These are phyloP conservation scores for Saturnispora galanensis DNA, from an alignment of 805 yeast species.

Conservation along the genomic window DNA sequence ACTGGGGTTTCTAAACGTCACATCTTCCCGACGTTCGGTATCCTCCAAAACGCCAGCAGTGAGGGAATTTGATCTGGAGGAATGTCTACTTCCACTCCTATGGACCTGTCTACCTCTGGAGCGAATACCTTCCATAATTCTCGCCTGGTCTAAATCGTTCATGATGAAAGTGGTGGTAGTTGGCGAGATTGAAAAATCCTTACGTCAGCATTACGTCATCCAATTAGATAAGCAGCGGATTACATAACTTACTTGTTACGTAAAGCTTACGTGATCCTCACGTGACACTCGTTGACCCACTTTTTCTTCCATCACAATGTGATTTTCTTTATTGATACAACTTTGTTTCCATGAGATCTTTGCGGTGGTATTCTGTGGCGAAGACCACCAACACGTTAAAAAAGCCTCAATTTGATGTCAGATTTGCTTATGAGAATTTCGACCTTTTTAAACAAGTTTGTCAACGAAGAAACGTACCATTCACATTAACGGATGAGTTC, in stretches of 20 bases:
- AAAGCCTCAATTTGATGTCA: conserved; percentile 29
- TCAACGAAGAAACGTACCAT: conserved; percentile 25
- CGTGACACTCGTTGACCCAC: too few relatives aligned
- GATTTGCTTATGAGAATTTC: conserved; percentile 22
- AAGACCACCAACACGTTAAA: conserved; percentile 24
- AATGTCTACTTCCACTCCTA: neutral
- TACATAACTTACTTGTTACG: too few relatives aligned
- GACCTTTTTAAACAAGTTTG: conserved; percentile 24
- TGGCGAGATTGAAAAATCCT: too few relatives aligned
- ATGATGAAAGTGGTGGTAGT: neutral
- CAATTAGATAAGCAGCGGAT: too few relatives aligned
- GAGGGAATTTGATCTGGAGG: conserved; percentile 9
- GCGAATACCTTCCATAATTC: conserved; percentile 1
- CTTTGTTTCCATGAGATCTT: too few relatives aligned
- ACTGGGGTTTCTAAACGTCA: conserved; percentile 65
- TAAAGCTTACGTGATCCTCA: too few relatives aligned
- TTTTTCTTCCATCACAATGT: too few relatives aligned
- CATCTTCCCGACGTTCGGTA: conserved; percentile 33
- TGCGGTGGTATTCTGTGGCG: neutral
- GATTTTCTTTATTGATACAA: too few relatives aligned
- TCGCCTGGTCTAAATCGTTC: conserved; percentile 7
- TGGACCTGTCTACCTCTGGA: neutral
- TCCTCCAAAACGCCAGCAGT: conserved; percentile 9
- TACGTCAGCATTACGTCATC: too few relatives aligned
- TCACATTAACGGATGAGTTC: conserved; percentile 18